Evolutionary conservation across 768 basidiomycete genomes (phyloP), one percentile per base, ranked within the genome.

Genomic region (Trametes cubensis): DNA sequence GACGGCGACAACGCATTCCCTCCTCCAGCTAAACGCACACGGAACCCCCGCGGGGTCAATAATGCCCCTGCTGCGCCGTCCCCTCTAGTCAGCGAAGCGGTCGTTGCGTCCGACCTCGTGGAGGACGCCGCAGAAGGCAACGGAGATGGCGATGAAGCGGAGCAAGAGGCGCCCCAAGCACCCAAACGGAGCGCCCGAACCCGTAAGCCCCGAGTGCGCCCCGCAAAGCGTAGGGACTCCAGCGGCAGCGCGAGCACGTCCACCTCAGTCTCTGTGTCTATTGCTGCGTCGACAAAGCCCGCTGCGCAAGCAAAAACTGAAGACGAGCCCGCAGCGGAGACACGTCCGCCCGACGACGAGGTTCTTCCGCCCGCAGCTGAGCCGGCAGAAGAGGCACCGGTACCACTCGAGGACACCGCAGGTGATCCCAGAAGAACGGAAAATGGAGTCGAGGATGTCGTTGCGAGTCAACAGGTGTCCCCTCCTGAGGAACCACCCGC

Each of bases 1-100:
- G 86, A 87, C 48, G 83, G 81, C 14, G 86, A 89, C 64, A 79
- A 82, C 1, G 81, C 83, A n/a, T 89, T 88, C 68, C 87, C 88
- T 8, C 67, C 70, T 5, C 71, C 71, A n/a, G 84, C 87, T 13
- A 89, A 88, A 73, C 80, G 86, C 25, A 78, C 84, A 20, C 81
- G 87, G 26, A 76, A 80, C 57, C 80, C 85, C 6, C 75, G 87
- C 62, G 79, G 79, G 23, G 72, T 59, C 28, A 66, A 53, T n/a
- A 70, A 69, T 17, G 62, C 57, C 13, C 34, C 61, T 8, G 67
- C 67, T 14, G 69, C 68, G 23, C 63, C 63, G 21, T 72, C 71
- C 2, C 71, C 71, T 4, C 64, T 61, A 58, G 51, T 73, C 63
- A 66, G 68, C 58, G 45, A 52, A 57, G 80, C 79, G 0, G 80